A percentile compares a stretch with the other conserved stretches of the same genome.
Conservation (phyloP, 805 yeast genomes). For the Candida incommunis region DNA sequence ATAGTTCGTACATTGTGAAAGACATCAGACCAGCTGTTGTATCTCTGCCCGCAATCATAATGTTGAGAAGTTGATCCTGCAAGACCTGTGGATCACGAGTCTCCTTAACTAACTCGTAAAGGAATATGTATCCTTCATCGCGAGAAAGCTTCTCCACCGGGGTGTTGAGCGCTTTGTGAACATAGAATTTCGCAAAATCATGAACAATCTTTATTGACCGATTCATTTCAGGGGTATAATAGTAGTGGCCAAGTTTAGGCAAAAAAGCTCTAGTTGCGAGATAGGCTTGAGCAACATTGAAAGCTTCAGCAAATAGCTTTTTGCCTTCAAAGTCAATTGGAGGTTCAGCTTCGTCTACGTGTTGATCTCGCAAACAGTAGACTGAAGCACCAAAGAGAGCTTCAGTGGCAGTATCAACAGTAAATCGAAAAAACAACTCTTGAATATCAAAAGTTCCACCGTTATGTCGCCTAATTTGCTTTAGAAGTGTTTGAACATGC, state of each 20-base stretch:
- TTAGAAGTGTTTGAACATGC: slow-evolving; percentile 12
- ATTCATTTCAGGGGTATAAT: slow-evolving; percentile 15
- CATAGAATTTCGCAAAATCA: slow-evolving; percentile 22
- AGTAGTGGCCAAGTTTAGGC: slow-evolving; percentile 2
- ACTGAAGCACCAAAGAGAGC: slow-evolving; percentile 16
- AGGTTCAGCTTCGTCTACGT: slow-evolving; percentile 8
- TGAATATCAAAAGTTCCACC: slow-evolving; percentile 10
- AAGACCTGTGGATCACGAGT: slow-evolving; percentile 28
- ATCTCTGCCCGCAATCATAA: slow-evolving; percentile 33
- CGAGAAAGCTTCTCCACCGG: slow-evolving; percentile 22
- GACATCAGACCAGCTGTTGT: slow-evolving; percentile 33
- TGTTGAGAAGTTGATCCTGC: slow-evolving; percentile 31
- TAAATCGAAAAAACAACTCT: slow-evolving; percentile 11
- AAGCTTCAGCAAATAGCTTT: slow-evolving; percentile 13
- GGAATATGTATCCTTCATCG: slow-evolving; percentile 26
- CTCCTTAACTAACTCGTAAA: slow-evolving; percentile 29
- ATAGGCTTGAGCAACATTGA: slow-evolving; percentile 10
- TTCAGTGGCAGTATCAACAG: slow-evolving; percentile 16
- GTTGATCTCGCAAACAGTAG: slow-evolving; percentile 10
- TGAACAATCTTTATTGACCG: slow-evolving; percentile 15
- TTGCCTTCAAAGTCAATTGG: slow-evolving; percentile 12
- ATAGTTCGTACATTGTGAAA: slow-evolving; percentile 25
- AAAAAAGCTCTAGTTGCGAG: slow-evolving; percentile 11
- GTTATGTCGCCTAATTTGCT: background rate
- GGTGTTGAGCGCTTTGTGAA: slow-evolving; percentile 8